Base-by-base conservation (phyloP, 1,284 basidiomycete species). In the Apiotrichum mycotoxinovorans region DNA sequence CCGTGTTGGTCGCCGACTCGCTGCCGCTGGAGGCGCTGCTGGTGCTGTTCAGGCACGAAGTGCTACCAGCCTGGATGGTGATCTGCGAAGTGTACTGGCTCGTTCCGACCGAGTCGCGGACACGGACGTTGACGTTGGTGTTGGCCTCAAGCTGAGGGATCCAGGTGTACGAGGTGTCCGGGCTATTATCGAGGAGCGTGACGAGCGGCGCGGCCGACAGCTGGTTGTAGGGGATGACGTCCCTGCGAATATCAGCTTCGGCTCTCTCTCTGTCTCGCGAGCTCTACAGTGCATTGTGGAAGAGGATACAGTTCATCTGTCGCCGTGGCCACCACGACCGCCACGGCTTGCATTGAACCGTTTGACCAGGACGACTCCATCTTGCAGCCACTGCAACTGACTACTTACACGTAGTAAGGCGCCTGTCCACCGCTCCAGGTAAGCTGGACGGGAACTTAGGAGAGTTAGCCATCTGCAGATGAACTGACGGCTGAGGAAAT, bases 211-310 rank as follows among this genome's bases (percentile, higher is more conserved):
- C 84, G n/a, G 74, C 56, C 3, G 82, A 30, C 30, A 30, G 66
- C 66, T 89, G 83, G 47, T 83, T 85, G 84, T 87, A 86, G 54
- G 88, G 87, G 58, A 89, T 74, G 61, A 87, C 68, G 40, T 82
- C 60, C 45, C 68, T 70, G 60, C 7, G 30, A 30, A 7, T 30
- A 12, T 30, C 7, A 23, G 23, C 23, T 15, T n/a, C n/a, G n/a
- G n/a, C n/a, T n/a, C n/a, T n/a, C n/a, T n/a, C n/a, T n/a, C n/a
- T n/a, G n/a, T n/a, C n/a, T n/a, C n/a, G n/a, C n/a, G n/a, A n/a
- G n/a, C n/a, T n/a, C n/a, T n/a, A n/a, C n/a, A n/a, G n/a, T n/a
- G n/a, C n/a, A n/a, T n/a, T n/a, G n/a, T n/a, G n/a, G n/a, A n/a
- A n/a, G n/a, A n/a, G n/a, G n/a, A n/a, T n/a, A n/a, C n/a, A n/a